Percentiles rank a stretch among this genome's conserved stretches.
phyloP scores from a whole-genome alignment of 2,329 filamentous ascomycete genomes.

The Delphinella strobiligena region DNA sequence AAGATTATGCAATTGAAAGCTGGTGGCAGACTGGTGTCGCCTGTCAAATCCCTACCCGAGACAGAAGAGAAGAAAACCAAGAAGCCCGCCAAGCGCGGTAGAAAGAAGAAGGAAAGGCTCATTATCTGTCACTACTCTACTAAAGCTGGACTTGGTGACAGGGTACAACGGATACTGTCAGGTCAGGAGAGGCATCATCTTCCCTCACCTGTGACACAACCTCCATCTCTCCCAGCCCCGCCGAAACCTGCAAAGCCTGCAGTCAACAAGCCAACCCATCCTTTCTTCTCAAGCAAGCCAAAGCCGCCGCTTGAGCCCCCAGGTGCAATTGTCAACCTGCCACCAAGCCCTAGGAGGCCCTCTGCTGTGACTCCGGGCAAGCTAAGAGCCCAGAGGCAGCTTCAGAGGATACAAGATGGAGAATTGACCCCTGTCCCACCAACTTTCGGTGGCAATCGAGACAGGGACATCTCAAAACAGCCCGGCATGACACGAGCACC shows the following conservation, averaged over 20 bases:
- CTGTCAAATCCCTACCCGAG: conserved; percentile 17
- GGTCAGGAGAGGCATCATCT: conserved; percentile 20
- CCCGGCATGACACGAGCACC: conserved; percentile 53
- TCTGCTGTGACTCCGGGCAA: conserved; percentile 37
- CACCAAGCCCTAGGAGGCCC: conserved; percentile 17
- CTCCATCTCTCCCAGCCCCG: not conserved
- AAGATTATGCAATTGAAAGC: conserved; percentile 29
- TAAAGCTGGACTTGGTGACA: conserved; percentile 38
- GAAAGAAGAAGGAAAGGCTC: conserved; percentile 18
- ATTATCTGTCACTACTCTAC: conserved; percentile 36
- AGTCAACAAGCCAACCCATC: conserved; percentile 44
- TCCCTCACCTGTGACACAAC: not conserved
- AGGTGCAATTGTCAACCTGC: not conserved
- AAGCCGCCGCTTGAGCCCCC: conserved; percentile 13
- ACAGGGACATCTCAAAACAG: conserved; percentile 39
- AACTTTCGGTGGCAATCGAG: conserved; percentile 7
- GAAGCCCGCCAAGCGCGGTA: conserved; percentile 16
- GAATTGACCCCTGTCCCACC: conserved; percentile 16
- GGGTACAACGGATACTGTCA: conserved; percentile 52
- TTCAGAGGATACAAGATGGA: conserved; percentile 13
- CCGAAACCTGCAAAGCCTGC: conserved; percentile 17
- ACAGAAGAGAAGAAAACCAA: conserved; percentile 11
- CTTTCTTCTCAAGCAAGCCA: conserved; percentile 55
- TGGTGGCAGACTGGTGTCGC: conserved; percentile 34
- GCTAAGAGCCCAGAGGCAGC: conserved; percentile 22